A percentile compares a stretch with the other conserved stretches of the same genome.
phyloP scores from a whole-genome alignment of 1,284 basidiomycete genomes.

The Boletus semigastroideus region DNA sequence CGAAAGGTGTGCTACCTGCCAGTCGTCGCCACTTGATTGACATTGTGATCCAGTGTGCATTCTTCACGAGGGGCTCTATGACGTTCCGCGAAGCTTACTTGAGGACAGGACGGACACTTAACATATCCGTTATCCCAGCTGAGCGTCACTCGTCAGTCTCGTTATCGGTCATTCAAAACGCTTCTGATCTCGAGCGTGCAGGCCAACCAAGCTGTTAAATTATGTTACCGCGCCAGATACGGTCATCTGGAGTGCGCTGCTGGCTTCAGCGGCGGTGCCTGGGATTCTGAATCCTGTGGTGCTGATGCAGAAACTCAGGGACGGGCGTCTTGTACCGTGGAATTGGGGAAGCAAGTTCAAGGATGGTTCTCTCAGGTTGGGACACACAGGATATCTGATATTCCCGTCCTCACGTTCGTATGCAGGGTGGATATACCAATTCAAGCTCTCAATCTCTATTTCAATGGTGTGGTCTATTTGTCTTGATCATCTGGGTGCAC shows the following conservation, averaged over 20 bases:
- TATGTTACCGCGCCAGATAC: constrained; percentile 94
- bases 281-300: constrained; percentile 88
- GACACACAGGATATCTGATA: background rate
- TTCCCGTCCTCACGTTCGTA: constrained; percentile 1
- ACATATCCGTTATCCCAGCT: constrained; percentile 93
- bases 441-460: constrained; percentile 89
- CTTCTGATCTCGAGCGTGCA: constrained; percentile 31
- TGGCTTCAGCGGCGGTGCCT: constrained; percentile 84
- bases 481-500: background rate
- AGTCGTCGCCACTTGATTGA: background rate
- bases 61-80: constrained; percentile 92
- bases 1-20: constrained; percentile 59
- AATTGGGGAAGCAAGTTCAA: constrained; percentile 93
- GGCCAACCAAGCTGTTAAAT: constrained; percentile 93
- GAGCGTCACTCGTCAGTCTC: constrained; percentile 85
- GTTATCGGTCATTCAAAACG: background rate
- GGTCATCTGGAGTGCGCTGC: constrained; percentile 72
- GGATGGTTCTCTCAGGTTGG: constrained; percentile 82
- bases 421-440: constrained; percentile 90
- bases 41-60: constrained; percentile 47
- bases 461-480: constrained; percentile 59
- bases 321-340: constrained; percentile 87
- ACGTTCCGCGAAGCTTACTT: constrained; percentile 97
- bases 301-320: constrained; percentile 88
- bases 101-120: constrained; percentile 90